Percentiles rank a stretch among this genome's conserved stretches.
Conservation (phyloP, 2,329 filamentous ascomycete species). For the Microcera coccophila region DNA sequence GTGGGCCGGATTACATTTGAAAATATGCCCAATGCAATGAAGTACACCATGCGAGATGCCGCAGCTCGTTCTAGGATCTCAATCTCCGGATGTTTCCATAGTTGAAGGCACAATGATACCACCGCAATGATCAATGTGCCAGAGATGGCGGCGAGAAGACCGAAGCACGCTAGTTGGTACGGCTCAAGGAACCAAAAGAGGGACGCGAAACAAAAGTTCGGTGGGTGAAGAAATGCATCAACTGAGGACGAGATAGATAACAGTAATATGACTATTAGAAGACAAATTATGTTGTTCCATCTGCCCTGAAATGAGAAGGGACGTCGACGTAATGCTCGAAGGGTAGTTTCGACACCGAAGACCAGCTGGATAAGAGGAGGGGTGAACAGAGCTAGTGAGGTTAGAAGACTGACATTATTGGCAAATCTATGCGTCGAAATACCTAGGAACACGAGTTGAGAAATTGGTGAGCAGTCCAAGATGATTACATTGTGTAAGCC, state of each 20-base stretch:
- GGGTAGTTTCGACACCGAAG: slow-evolving; percentile 59
- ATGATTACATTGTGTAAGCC: slow-evolving; percentile 51
- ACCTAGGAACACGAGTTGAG: slow-evolving; percentile 60
- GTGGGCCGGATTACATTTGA: slow-evolving; percentile 50
- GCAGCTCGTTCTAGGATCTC: slow-evolving; percentile 57
- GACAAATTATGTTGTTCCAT: slow-evolving; percentile 58
- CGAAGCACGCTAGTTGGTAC: slow-evolving; percentile 57
- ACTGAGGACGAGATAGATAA: slow-evolving; percentile 58
- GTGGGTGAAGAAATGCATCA: slow-evolving; percentile 51
- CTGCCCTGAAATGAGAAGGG: slow-evolving; percentile 57
- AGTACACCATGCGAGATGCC: slow-evolving; percentile 68
- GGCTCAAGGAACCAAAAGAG: slow-evolving; percentile 63
- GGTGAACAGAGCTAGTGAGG: slow-evolving; percentile 53
- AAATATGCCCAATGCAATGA: slow-evolving; percentile 53
- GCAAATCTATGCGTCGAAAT: slow-evolving; percentile 24
- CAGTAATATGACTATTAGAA: slow-evolving; percentile 49
- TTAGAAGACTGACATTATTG: slow-evolving; percentile 20
- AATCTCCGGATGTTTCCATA: slow-evolving; percentile 52
- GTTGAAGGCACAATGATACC: slow-evolving; percentile 53
- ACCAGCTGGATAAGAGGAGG: slow-evolving; percentile 62
- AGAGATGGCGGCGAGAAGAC: slow-evolving; percentile 49
- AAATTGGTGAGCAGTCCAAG: slow-evolving; percentile 49
- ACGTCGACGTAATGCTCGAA: slow-evolving; percentile 50
- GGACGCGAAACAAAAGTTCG: slow-evolving; percentile 61
- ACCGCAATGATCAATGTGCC: slow-evolving; percentile 47